Evolutionary conservation across 192 early-diverging fungal species (phyloP).

Genomic region (Backusella mclennaniae): DNA sequence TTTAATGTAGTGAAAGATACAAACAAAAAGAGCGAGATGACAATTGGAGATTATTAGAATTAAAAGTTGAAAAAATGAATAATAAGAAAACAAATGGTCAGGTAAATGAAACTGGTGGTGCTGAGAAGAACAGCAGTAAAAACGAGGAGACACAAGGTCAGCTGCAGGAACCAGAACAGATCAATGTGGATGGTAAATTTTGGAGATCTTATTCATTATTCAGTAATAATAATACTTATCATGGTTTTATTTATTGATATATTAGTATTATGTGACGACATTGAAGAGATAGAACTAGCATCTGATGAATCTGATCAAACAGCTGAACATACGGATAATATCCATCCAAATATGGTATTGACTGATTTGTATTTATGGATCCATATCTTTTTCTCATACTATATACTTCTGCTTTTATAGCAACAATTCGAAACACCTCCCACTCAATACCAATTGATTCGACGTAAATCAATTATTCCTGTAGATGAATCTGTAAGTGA

Average conservation of each 20-base stretch:
- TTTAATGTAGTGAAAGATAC: constrained; percentile 66
- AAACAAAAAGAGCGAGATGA: constrained; percentile 80
- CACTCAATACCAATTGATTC: constrained; percentile 48
- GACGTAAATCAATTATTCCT: constrained; percentile 64
- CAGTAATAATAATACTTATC: neutral
- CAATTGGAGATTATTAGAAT: constrained; percentile 78
- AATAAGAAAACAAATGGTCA: neutral
- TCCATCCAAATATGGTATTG: constrained; percentile 31
- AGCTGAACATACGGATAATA: constrained; percentile 18
- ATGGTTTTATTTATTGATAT: neutral
- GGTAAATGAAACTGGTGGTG: neutral
- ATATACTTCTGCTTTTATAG: constrained; percentile 13
- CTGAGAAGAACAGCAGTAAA: neutral
- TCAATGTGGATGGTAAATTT: neutral
- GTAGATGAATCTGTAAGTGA: constrained; percentile 54
- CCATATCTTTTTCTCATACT: neutral
- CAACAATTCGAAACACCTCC: constrained; percentile 47
- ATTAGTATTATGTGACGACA: neutral
- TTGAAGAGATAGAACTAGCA: neutral
- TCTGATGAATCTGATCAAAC: constrained; percentile 10
- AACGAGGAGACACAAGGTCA: neutral
- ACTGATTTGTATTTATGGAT: neutral
- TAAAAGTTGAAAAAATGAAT: constrained; percentile 27
- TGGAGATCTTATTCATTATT: neutral
- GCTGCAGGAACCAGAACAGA: neutral